Conservation (phyloP, 1,139 yeast genomes). For the Diutina sp. region DNA sequence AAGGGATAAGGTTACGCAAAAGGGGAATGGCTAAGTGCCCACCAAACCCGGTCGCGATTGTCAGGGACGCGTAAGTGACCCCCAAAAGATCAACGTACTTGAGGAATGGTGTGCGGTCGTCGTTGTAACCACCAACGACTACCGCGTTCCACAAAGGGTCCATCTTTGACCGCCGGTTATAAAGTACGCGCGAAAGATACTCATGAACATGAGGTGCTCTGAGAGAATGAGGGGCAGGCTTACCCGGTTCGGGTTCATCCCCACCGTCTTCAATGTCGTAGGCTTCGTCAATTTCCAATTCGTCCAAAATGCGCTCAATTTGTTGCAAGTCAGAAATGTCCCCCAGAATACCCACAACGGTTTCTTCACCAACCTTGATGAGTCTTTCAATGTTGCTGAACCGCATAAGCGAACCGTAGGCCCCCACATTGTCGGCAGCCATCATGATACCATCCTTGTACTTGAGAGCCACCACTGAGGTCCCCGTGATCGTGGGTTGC, state of each 20-base stretch:
- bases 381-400: conserved; percentile 79
- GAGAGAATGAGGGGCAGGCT: conserved; percentile 30
- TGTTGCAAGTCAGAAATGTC: conserved; percentile 92
- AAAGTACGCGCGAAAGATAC: conserved; percentile 73
- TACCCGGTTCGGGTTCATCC: neutral
- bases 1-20: conserved; percentile 72
- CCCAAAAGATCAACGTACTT: conserved; percentile 87
- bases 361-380: conserved; percentile 67
- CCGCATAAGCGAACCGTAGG: conserved; percentile 88
- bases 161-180: conserved; percentile 82
- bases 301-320: conserved; percentile 61
- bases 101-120: conserved; percentile 53
- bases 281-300: conserved; percentile 60
- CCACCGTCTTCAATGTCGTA: conserved; percentile 70
- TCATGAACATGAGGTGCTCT: conserved; percentile 83
- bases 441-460: conserved; percentile 81
- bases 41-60: conserved; percentile 95
- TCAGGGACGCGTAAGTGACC: conserved; percentile 77
- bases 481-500: conserved; percentile 92
- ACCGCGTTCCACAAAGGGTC: conserved; percentile 95
- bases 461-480: conserved; percentile 86
- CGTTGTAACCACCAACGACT: conserved; percentile 80
- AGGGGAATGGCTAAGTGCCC: conserved; percentile 89
- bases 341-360: conserved; percentile 90
- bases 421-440: conserved; percentile 91